These are phyloP conservation scores for Hyaloscypha variabilis DNA, from an alignment of 495 filamentous ascomycete species.

Conservation along the genomic window DNA sequence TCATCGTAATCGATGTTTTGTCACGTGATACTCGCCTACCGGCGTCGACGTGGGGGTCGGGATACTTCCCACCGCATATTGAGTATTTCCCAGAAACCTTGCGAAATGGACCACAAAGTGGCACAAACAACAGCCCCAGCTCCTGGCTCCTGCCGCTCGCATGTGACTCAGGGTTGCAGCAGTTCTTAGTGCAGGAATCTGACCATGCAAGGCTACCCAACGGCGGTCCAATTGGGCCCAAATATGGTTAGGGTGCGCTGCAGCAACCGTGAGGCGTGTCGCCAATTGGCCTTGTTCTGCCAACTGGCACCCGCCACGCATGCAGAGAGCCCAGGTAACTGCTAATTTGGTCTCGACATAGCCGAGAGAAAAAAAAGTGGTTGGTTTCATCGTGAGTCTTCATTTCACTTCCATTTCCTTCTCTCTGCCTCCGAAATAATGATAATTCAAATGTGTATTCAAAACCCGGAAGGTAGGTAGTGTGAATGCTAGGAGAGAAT, in stretches of 20 bases:
- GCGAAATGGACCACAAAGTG: not conserved
- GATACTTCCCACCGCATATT: not conserved
- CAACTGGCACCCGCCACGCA: conserved; percentile 4
- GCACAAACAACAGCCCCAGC: no score
- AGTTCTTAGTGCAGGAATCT: conserved; percentile 4
- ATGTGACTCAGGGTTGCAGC: not conserved
- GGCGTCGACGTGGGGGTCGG: not conserved
- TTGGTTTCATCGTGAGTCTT: conserved; percentile 2
- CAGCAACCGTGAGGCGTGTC: not conserved
- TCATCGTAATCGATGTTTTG: no score
- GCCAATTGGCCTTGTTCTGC: conserved; percentile 10
- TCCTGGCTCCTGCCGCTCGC: not conserved
- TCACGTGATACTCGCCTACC: not conserved
- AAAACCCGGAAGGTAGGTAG: not conserved
- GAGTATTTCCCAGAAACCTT: not conserved
- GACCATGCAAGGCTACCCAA: conserved; percentile 16
- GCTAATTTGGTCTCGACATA: conserved; percentile 6
- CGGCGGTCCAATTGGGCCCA: not conserved
- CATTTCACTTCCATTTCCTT: conserved; percentile 9
- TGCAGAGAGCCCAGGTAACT: not conserved
- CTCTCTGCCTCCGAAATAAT: not conserved
- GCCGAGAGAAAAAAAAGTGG: not conserved
- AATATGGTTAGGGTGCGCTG: not conserved
- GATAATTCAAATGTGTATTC: conserved; percentile 8
- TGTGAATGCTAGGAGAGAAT: not conserved